These are phyloP conservation scores for Aspergillus uvarum DNA, from an alignment of 2,329 filamentous ascomycete genomes.

Conservation along the genomic window DNA sequence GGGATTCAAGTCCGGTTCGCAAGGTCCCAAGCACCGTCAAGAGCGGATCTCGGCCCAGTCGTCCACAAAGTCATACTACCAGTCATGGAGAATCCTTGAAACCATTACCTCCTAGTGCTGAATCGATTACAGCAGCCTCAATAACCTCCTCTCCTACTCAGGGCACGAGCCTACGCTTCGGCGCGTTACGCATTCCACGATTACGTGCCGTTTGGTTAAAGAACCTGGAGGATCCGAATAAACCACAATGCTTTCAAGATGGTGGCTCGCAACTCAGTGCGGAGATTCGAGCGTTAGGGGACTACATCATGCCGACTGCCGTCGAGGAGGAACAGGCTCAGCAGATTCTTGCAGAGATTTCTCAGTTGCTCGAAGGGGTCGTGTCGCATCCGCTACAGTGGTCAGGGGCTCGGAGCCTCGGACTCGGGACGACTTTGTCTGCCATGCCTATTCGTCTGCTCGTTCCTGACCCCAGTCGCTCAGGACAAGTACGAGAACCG, in stretches of 20 bases:
- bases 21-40: not conserved
- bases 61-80: not conserved
- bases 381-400: conserved; percentile 40
- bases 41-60: not conserved
- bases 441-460: conserved; percentile 50
- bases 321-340: conserved; percentile 40
- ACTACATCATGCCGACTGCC: conserved; percentile 45
- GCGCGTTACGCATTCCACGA: too few species aligned
- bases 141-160: too few species aligned
- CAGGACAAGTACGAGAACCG: conserved; percentile 19
- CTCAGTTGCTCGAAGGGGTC: conserved; percentile 27
- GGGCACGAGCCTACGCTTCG: too few species aligned
- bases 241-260: conserved; percentile 14
- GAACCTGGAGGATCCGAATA: conserved; percentile 13
- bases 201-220: conserved; percentile 29
- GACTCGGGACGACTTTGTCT: conserved; percentile 53
- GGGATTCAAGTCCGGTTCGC: not conserved
- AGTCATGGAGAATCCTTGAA: not conserved
- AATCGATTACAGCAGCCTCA: too few species aligned
- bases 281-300: conserved; percentile 50
- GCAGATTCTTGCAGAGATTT: conserved; percentile 28
- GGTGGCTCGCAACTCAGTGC: conserved; percentile 35
- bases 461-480: too few species aligned
- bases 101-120: not conserved
- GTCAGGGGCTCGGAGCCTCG: conserved; percentile 56